Conservation (phyloP, 768 basidiomycete species). For the Chiua virens region DNA sequence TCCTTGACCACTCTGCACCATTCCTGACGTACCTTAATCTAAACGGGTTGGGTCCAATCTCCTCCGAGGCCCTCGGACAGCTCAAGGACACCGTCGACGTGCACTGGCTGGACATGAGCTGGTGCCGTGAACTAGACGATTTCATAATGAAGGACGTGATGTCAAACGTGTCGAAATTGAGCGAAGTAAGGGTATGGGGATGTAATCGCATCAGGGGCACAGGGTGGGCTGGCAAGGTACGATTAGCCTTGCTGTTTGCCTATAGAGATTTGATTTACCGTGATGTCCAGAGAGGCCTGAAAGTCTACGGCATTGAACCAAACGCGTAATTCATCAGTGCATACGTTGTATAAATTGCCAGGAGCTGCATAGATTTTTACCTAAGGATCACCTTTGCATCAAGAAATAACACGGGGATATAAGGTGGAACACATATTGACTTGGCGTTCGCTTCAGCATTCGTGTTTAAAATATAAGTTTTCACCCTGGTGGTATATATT, state of each 20-base stretch:
- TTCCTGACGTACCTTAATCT: conserved; percentile 63
- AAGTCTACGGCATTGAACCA: conserved; percentile 43
- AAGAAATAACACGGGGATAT: too few relatives aligned
- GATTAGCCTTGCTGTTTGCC: conserved; percentile 2
- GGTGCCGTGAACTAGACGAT: conserved; percentile 82
- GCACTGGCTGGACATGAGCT: conserved; percentile 73
- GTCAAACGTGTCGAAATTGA: conserved; percentile 40
- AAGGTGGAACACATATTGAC: too few relatives aligned
- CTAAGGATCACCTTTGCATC: too few relatives aligned
- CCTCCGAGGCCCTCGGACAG: conserved; percentile 45
- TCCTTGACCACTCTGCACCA: conserved; percentile 68
- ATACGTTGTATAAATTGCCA: too few relatives aligned
- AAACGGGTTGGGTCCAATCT: conserved; percentile 72
- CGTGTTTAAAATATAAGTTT: too few relatives aligned
- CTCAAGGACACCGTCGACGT: conserved; percentile 42
- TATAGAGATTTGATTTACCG: not conserved
- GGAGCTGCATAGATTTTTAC: not conserved
- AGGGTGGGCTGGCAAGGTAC: conserved; percentile 47
- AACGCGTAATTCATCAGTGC: conserved; percentile 16
- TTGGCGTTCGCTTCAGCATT: too few relatives aligned
- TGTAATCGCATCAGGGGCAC: conserved; percentile 48
- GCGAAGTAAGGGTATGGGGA: conserved; percentile 53
- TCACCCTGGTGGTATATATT: too few relatives aligned
- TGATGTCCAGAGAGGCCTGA: conserved; percentile 22
- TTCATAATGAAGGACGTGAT: conserved; percentile 74